Conservation (phyloP, 2,329 filamentous ascomycete species). For the Hirsutella thompsonii region DNA sequence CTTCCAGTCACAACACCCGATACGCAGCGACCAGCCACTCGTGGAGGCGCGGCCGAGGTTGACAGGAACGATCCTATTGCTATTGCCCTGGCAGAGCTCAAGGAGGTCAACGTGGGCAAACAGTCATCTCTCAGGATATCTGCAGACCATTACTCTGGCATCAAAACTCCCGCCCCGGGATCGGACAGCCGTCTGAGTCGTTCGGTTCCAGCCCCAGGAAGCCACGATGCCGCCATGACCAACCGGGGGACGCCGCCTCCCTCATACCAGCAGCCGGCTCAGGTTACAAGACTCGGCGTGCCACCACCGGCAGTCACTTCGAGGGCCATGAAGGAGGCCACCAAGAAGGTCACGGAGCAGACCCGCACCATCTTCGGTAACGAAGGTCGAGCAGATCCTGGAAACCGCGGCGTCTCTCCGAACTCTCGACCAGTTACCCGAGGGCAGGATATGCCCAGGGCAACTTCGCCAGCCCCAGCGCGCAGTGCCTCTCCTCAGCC, state of each 20-base stretch:
- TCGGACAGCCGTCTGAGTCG: conserved; percentile 26
- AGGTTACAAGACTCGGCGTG: conserved; percentile 68
- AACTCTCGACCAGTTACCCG: conserved; percentile 46
- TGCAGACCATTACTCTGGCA: conserved; percentile 92
- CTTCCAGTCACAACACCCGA: conserved; percentile 82
- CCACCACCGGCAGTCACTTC: conserved; percentile 88
- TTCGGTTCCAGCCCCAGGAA: conserved; percentile 45
- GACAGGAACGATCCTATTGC: conserved; percentile 81
- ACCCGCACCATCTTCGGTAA: conserved; percentile 64
- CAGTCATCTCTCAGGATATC: conserved; percentile 73
- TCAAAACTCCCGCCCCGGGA: conserved; percentile 64
- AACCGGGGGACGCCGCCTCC: conserved; percentile 72
- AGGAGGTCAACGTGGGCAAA: conserved; percentile 65
- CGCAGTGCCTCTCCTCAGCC: conserved; percentile 53
- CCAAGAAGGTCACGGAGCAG: conserved; percentile 75
- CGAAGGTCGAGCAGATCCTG: conserved; percentile 16
- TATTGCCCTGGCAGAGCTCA: conserved; percentile 81
- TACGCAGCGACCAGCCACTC: conserved; percentile 25
- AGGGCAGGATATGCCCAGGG: conserved; percentile 43
- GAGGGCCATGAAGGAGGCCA: conserved; percentile 90
- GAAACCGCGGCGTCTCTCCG: conserved; percentile 18
- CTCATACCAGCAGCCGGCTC: conserved; percentile 56
- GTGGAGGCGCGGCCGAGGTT: conserved; percentile 21
- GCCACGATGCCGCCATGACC: conserved; percentile 33
- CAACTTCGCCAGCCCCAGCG: conserved; percentile 55